Evolutionary conservation across 257 asterid genomes (phyloP).

Genomic region (Striga asiatica): DNA sequence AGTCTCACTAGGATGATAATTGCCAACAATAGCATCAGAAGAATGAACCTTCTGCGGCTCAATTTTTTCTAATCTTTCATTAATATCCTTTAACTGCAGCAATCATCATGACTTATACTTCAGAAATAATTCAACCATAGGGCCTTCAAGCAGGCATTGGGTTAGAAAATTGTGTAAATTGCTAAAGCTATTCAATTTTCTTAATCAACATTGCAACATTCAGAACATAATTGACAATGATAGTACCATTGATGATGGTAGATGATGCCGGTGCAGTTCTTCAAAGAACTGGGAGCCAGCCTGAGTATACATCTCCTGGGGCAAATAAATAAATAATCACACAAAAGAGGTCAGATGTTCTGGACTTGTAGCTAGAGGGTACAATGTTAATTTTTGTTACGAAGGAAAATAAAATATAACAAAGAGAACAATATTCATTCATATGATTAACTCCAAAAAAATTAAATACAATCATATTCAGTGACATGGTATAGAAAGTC

Average conservation of each 20-base stretch:
- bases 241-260: conserved; percentile 68
- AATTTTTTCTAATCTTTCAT: conserved; percentile 78
- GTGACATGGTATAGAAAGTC: no score
- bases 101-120: conserved; percentile 21
- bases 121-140: conserved; percentile 13
- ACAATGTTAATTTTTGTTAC: conserved; percentile 7
- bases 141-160: background rate
- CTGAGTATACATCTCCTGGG: conserved; percentile 89
- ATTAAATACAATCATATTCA: no score
- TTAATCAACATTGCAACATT: background rate
- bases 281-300: conserved; percentile 90
- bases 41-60: conserved; percentile 73
- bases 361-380: background rate
- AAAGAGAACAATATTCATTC: no score
- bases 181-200: conserved; percentile 10
- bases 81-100: conserved; percentile 82
- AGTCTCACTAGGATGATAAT: conserved; percentile 43
- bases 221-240: conserved; percentile 2
- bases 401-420: no score
- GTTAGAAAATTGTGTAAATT: background rate
- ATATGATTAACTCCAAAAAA: no score
- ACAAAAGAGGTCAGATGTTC: conserved; percentile 2
- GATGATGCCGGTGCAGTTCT: conserved; percentile 81
- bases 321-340: conserved; percentile 11
- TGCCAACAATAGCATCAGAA: conserved; percentile 56